Base-by-base conservation (phyloP, 208 protist genomes). In the Leishmania amazonensis region DNA sequence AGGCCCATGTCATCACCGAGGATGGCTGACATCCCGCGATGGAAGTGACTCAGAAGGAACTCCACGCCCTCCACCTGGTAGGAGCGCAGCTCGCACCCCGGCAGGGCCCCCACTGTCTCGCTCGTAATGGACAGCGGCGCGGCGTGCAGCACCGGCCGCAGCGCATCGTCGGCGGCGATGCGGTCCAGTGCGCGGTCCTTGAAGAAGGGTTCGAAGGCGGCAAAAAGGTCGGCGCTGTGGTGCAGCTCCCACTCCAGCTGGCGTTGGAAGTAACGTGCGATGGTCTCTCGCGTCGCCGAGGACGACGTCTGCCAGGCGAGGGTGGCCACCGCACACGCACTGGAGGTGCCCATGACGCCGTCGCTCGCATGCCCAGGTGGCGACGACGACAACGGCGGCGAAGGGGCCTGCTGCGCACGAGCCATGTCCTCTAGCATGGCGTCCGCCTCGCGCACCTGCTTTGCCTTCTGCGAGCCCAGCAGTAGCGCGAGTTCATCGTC, bases 1-100 rank as follows among this genome's bases (percentile, higher is more conserved):
- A 99, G 94, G 47, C 99, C 99, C 99, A 99, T 99, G 76, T 99
- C 98, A 88, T 99, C 98, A 1, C 88, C 96, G 40, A 99, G 85
- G 47, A 99, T 98, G 64, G 91, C 93, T 42, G 96, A 97, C 85
- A 94, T 93, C 42, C 90, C 87, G 24, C 88, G 87, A 60, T 96
- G 93, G 85, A 98, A 99, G 79, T 89, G 85, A 45, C 90, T 87
- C 6, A 97, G 78, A 21, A 99, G 80, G 87, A 98, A 99, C 80
- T 99, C 98, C 9, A 99, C 94, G 19, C 99, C 99, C 62, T 97
- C 93, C n/a, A 99, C 67, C 88, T 99, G 99, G 77, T 99, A 99
- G 31, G 89, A 78, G 79, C 97, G 95, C 78, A 99, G 79, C 31
- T 81, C 76, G 75, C 91, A 94, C 35, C 92, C 94, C 49, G 85